Base-by-base conservation (phyloP, 768 basidiomycete genomes). In the Leucogyrophana mollusca region DNA sequence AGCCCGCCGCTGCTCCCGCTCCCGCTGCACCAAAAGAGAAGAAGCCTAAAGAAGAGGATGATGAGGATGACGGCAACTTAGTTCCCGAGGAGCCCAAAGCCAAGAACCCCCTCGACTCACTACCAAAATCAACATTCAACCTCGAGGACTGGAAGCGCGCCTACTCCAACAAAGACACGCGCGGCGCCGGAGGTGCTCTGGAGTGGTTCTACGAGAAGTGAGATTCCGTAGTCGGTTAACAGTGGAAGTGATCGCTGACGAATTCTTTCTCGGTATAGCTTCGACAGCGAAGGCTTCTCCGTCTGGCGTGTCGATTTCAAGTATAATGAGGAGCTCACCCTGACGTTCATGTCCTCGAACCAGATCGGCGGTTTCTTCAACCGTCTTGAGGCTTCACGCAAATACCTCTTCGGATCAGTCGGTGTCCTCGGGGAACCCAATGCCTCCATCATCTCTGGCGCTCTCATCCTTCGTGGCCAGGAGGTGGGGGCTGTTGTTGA, bases 151-250 rank as follows among this genome's bases (percentile, higher is more conserved):
- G 92, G 93, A 97, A 97, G 69, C 85, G 91, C 36, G 87, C 89
- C 35, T 99, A 98, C 77, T 96, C 94, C 59, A 98, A 97, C 86
- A 85, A 87, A 67, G 94, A 97, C n/a, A 97, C 94, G 32, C 84
- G 89, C 45, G 91, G 89, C 30, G 55, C 87, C 14, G 82, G 68
- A 35, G 94, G 90, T 52, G 68, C 92, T 41, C 59, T 99, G 32
- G 92, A 96, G 67, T 98, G 95, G 96, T 87, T 99, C 82, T 94
- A 96, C 76, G 66, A 92, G 68, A 85, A 96, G 91, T 94, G 56
- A 46, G 87, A 72, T n/a, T n/a, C n/a, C n/a, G n/a, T n/a, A n/a
- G n/a, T n/a, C n/a, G n/a, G n/a, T n/a, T n/a, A n/a, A 37, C 7
- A 37, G n/a, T 16, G 20, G 7, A 16, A 16, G 8, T n/a, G 16